Percentiles rank a stretch among this genome's conserved stretches.
These are phyloP conservation scores for Rhodotorula sp. DNA, from an alignment of 1,284 basidiomycete species.

Conservation along the genomic window DNA sequence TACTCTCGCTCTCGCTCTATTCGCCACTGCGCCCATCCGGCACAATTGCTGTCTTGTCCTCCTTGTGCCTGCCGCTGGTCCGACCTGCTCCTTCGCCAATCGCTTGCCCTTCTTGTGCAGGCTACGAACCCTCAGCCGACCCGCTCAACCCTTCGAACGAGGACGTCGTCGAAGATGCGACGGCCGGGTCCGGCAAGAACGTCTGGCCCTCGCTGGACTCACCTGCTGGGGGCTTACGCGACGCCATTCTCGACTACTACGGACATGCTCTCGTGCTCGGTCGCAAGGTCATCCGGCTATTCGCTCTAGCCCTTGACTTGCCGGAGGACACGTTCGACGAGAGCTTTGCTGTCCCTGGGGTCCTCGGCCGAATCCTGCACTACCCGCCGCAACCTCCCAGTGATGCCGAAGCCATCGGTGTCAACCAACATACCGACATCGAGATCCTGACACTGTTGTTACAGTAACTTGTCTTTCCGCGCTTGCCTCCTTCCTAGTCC, in stretches of 20 bases:
- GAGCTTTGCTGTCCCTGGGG: conserved; percentile 8
- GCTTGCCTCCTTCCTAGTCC: not conserved
- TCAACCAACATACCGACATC: conserved; percentile 63
- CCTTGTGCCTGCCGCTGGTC: too few species aligned
- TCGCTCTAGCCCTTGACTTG: conserved; percentile 48
- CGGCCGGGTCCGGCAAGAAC: not conserved
- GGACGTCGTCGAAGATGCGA: not conserved
- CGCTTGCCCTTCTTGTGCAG: too few species aligned
- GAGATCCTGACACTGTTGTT: conserved; percentile 82
- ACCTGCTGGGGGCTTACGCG: not conserved
- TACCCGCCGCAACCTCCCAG: conserved; percentile 72
- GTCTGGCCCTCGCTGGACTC: not conserved
- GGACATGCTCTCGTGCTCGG: not conserved
- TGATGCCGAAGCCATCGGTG: conserved; percentile 60
- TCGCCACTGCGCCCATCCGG: too few species aligned
- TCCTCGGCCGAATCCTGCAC: conserved; percentile 61
- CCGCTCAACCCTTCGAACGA: conserved; percentile 8
- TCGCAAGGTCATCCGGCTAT: conserved; percentile 28
- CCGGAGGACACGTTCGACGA: conserved; percentile 49
- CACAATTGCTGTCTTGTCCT: too few species aligned
- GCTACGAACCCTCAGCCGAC: conserved; percentile 9
- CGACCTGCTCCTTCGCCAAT: not conserved
- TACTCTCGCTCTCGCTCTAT: too few species aligned
- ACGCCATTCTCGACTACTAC: conserved; percentile 4
- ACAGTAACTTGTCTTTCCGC: conserved; percentile 40